phyloP scores from a whole-genome alignment of 495 filamentous ascomycete genomes.

The Penicillium steckii region DNA sequence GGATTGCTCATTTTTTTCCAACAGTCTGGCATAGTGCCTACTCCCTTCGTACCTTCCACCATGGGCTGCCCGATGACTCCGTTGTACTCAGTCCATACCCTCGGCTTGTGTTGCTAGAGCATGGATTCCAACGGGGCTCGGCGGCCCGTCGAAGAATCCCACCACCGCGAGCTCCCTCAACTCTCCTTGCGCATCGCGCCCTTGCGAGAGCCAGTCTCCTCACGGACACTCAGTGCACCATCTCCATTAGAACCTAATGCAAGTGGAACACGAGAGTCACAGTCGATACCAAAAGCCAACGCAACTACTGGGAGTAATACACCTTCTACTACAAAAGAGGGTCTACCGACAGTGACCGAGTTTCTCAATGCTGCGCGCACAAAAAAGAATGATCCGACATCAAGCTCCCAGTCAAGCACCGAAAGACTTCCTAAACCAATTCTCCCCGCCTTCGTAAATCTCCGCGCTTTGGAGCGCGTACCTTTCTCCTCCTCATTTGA shows the following conservation, averaged over 20 bases:
- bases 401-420: slow-evolving; percentile 31
- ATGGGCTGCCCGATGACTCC: slow-evolving; percentile 10
- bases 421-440: slow-evolving; percentile 43
- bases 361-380: slow-evolving; percentile 33
- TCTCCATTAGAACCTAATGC: slow-evolving; percentile 50
- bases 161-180: slow-evolving; percentile 45
- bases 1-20: no score
- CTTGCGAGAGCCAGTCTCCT: slow-evolving; percentile 47
- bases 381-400: slow-evolving; percentile 33
- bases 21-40: background rate
- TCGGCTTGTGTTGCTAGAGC: slow-evolving; percentile 11
- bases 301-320: slow-evolving; percentile 27
- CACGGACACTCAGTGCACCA: slow-evolving; percentile 41
- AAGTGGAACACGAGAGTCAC: slow-evolving; percentile 33
- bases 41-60: background rate
- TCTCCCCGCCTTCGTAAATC: slow-evolving; percentile 47
- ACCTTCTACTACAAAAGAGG: slow-evolving; percentile 22
- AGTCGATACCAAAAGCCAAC: slow-evolving; percentile 31
- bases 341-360: slow-evolving; percentile 34
- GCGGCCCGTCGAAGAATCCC: slow-evolving; percentile 41
- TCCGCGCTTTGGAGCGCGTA: slow-evolving; percentile 45
- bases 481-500: slow-evolving; percentile 44
- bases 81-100: slow-evolving; percentile 4
- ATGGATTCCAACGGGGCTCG: slow-evolving; percentile 36
- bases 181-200: slow-evolving; percentile 50